phyloP scores from a whole-genome alignment of 1,284 basidiomycete genomes.

The Mycosarcoma mackinlayi region DNA sequence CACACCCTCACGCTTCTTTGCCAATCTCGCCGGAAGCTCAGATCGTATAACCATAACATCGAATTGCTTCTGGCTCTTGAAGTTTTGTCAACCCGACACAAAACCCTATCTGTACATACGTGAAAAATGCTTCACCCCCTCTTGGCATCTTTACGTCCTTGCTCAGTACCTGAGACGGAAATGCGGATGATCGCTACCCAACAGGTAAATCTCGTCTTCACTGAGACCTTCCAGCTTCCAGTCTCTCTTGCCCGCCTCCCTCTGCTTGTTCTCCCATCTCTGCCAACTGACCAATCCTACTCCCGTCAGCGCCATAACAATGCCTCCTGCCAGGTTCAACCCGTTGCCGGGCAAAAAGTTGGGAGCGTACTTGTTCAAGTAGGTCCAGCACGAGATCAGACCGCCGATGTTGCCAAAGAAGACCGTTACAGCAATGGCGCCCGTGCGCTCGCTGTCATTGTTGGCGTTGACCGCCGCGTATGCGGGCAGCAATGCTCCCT shows the following conservation, averaged over 20 bases:
- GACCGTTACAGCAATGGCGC: slow-evolving; percentile 61
- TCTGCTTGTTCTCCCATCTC: slow-evolving; percentile 41
- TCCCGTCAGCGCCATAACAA: slow-evolving; percentile 24
- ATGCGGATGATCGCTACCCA: slow-evolving; percentile 41
- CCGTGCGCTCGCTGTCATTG: slow-evolving; percentile 59
- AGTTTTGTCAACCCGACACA: no score
- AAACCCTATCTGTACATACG: no score
- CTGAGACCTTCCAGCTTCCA: slow-evolving; percentile 20
- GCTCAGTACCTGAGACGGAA: slow-evolving; percentile 39
- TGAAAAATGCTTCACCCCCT: no score
- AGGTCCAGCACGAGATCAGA: slow-evolving; percentile 62
- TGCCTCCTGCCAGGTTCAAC: slow-evolving; percentile 37
- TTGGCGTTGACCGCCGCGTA: slow-evolving; percentile 61
- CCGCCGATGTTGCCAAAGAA: slow-evolving; percentile 66
- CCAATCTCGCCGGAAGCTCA: no score
- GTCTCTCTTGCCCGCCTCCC: slow-evolving; percentile 28
- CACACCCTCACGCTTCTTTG: no score
- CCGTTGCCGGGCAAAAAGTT: slow-evolving; percentile 51
- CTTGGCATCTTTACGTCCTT: no score
- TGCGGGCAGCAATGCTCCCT: slow-evolving; percentile 56
- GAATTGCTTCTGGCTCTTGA: no score
- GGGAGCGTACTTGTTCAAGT: slow-evolving; percentile 44
- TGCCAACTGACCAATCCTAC: slow-evolving; percentile 29
- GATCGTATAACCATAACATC: no score
- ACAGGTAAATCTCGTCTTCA: slow-evolving; percentile 35